These are phyloP conservation scores for Ophiocordyceps polyrhachis-furcata DNA, from an alignment of 2,329 filamentous ascomycete genomes.

Conservation along the genomic window DNA sequence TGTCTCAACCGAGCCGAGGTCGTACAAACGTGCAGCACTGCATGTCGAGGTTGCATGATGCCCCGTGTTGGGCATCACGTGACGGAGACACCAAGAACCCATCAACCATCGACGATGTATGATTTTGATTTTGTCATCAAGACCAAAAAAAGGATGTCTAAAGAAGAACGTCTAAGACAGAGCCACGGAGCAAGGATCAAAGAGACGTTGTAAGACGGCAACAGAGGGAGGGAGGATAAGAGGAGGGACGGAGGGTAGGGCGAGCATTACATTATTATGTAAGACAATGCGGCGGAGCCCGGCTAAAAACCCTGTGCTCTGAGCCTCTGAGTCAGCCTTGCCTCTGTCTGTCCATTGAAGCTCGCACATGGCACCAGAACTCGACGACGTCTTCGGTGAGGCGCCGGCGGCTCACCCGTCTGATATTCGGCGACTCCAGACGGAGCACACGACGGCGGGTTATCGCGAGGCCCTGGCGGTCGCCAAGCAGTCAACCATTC, in stretches of 20 bases:
- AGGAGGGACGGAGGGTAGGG: no score
- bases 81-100: no score
- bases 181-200: no score
- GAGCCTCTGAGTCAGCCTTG: no score
- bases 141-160: no score
- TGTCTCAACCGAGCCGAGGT: neutral
- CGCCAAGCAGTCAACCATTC: conserved; percentile 60
- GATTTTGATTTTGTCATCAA: no score
- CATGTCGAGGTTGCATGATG: neutral
- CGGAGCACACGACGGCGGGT: conserved; percentile 64
- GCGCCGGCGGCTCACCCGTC: conserved; percentile 21
- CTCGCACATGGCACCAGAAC: neutral
- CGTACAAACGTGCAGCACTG: neutral
- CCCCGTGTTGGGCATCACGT: neutral
- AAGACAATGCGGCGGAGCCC: neutral
- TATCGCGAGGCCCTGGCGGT: conserved; percentile 74
- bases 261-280: neutral
- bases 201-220: no score
- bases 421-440: conserved; percentile 57
- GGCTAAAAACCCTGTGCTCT: neutral
- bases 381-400: conserved; percentile 20
- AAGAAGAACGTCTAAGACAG: no score
- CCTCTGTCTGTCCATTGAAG: no score
- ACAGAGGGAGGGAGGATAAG: no score
- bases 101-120: no score